Conservation (phyloP, 2,329 filamentous ascomycete species). For the Alternaria arbusti region DNA sequence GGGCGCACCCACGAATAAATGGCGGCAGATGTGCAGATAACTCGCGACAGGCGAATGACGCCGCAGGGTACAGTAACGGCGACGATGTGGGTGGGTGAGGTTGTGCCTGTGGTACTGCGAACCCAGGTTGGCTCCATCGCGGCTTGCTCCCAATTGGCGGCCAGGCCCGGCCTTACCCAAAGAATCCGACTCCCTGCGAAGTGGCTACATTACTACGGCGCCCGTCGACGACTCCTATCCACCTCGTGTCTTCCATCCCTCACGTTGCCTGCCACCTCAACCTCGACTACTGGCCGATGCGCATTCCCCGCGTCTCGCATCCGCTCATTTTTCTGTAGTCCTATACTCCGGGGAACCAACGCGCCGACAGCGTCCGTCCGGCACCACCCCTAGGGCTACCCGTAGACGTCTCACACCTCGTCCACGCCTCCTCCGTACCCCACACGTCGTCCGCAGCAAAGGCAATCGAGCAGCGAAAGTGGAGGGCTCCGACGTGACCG, state of each 20-base stretch:
- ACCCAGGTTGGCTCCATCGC: neutral
- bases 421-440: constrained; percentile 3
- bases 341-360: neutral
- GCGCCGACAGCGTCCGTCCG: neutral
- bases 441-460: constrained; percentile 6
- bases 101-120: constrained; percentile 3
- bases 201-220: neutral
- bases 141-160: constrained; percentile 7
- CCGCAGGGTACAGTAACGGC: neutral
- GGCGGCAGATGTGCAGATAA: neutral
- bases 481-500: constrained; percentile 31
- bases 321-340: constrained; percentile 8
- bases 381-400: neutral
- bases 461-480: constrained; percentile 24
- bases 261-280: neutral
- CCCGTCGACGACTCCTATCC: constrained; percentile 14
- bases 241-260: constrained; percentile 2
- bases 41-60: neutral
- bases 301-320: constrained; percentile 16
- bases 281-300: constrained; percentile 1
- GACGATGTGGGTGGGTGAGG: constrained; percentile 2
- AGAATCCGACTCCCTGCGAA: neutral
- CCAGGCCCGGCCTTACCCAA: constrained; percentile 10
- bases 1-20: neutral
- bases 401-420: neutral